phyloP scores from a whole-genome alignment of 768 basidiomycete species.

The Trametes meyenii region DNA sequence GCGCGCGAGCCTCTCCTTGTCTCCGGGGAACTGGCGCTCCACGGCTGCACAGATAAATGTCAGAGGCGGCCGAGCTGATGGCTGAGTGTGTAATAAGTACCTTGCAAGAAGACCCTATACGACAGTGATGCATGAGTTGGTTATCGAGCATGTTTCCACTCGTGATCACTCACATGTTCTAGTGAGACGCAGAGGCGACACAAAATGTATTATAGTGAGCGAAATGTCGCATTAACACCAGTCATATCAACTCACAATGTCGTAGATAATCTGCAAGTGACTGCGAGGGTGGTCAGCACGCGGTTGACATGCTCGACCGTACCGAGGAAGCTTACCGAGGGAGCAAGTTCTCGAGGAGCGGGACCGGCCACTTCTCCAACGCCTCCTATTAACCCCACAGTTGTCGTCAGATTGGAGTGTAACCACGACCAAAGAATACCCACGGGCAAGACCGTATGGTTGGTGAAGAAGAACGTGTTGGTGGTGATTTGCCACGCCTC shows the following conservation, averaged over 20 bases:
- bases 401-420: neutral
- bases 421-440: conserved; percentile 36
- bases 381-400: conserved; percentile 56
- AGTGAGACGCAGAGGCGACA: neutral
- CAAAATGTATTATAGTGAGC: too few relatives aligned
- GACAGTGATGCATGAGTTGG: neutral
- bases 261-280: conserved; percentile 91
- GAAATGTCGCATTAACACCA: too few relatives aligned
- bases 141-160: neutral
- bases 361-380: conserved; percentile 90
- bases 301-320: neutral
- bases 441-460: conserved; percentile 90
- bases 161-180: conserved; percentile 51
- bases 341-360: conserved; percentile 80
- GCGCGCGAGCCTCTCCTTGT: conserved; percentile 73
- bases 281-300: conserved; percentile 30
- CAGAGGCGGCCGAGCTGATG: neutral
- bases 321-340: conserved; percentile 44
- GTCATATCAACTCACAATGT: conserved; percentile 60
- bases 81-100: conserved; percentile 37
- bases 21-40: conserved; percentile 87
- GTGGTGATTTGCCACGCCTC: conserved; percentile 87
- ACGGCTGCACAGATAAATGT: conserved; percentile 55
- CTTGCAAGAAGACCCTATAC: conserved; percentile 67
- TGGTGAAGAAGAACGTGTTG: conserved; percentile 94